Conservation (phyloP, 805 yeast species). For the Saccharomycopsis fermentans region DNA sequence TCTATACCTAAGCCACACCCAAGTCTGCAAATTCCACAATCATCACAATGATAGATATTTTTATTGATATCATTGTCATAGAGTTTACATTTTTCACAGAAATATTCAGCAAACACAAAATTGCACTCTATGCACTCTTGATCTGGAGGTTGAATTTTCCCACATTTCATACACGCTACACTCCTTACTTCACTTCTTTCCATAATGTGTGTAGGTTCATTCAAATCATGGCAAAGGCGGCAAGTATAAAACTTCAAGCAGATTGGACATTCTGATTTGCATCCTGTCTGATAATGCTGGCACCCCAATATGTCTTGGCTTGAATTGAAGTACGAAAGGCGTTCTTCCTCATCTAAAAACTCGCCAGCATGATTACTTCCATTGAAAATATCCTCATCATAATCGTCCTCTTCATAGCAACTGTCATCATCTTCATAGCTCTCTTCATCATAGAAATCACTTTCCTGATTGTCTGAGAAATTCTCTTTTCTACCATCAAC, state of each 20-base stretch:
- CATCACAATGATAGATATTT: constrained; percentile 84
- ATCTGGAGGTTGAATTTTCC: constrained; percentile 62
- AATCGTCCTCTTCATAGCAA: constrained; percentile 19
- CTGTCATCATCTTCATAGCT: constrained; percentile 11
- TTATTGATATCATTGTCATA: constrained; percentile 76
- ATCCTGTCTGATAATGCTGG: constrained; percentile 69
- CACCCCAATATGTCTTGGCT: constrained; percentile 55
- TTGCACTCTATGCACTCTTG: constrained; percentile 63
- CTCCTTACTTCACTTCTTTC: constrained; percentile 49
- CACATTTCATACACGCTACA: constrained; percentile 75
- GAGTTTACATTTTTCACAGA: constrained; percentile 65
- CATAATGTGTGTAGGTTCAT: constrained; percentile 43
- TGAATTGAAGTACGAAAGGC: constrained; percentile 32
- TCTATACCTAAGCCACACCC: constrained; percentile 85
- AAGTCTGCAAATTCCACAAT: constrained; percentile 85
- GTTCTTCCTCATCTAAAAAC: neutral
- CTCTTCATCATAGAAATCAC: constrained; percentile 9
- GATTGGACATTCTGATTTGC: constrained; percentile 71
- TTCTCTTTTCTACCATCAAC: constrained; percentile 15
- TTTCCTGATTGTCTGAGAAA: constrained; percentile 1
- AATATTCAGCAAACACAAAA: constrained; percentile 60
- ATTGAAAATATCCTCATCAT: neutral
- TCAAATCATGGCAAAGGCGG: constrained; percentile 76
- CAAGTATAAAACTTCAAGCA: constrained; percentile 74
- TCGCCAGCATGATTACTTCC: neutral